These are phyloP conservation scores for Saposhnikovia divaricata DNA, from an alignment of 129 eudicot genomes.

Conservation along the genomic window DNA sequence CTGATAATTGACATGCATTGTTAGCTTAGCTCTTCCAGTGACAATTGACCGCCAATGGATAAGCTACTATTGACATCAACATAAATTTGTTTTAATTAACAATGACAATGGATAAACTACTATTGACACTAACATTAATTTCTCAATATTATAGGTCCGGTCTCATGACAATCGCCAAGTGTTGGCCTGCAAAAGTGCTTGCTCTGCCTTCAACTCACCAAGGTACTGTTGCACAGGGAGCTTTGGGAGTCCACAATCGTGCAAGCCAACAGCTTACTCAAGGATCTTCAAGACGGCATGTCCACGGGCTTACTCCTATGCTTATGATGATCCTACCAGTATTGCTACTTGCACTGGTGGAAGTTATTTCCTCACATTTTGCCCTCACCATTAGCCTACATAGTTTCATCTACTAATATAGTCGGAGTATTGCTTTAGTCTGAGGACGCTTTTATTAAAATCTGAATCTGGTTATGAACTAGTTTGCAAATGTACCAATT, in stretches of 20 bases:
- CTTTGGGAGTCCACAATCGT: slow-evolving; percentile 70
- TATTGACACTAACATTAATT: background rate
- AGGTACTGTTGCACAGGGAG: slow-evolving; percentile 89
- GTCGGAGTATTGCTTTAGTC: background rate
- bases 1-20: background rate
- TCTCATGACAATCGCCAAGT: slow-evolving; percentile 56
- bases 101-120: background rate
- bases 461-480: background rate
- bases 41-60: background rate
- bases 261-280: slow-evolving; percentile 95
- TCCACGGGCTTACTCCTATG: slow-evolving; percentile 91
- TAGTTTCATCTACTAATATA: background rate
- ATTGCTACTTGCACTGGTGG: slow-evolving; percentile 91
- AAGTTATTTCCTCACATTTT: slow-evolving; percentile 71
- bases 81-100: background rate
- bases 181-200: slow-evolving; percentile 95
- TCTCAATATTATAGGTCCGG: background rate
- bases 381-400: slow-evolving; percentile 58
- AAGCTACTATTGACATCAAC: background rate
- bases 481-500: background rate
- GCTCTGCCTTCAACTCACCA: slow-evolving; percentile 81
- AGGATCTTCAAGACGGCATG: slow-evolving; percentile 88
- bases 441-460: background rate
- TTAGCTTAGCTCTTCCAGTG: background rate
- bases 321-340: slow-evolving; percentile 95